A percentile compares a stretch with the other conserved stretches of the same genome.
phyloP scores from a whole-genome alignment of 202 grass and related monocot species.

The Zizania palustris region DNA sequence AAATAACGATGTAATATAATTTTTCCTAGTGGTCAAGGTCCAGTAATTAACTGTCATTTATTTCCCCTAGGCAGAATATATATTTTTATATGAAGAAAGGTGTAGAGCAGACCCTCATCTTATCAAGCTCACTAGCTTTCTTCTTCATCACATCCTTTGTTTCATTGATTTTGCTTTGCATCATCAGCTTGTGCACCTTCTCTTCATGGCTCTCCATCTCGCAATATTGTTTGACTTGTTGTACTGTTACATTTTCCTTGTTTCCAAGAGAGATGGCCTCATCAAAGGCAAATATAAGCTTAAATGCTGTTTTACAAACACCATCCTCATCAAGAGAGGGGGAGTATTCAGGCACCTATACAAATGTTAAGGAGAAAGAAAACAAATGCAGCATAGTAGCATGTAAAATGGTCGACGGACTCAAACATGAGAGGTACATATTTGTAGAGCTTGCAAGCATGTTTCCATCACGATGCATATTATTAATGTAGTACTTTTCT shows the following conservation, averaged over 20 bases:
- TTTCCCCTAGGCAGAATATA: not conserved
- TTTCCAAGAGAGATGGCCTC: slow-evolving; percentile 80
- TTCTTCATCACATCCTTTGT: slow-evolving; percentile 77
- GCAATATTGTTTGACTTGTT: slow-evolving; percentile 92
- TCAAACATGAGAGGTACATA: slow-evolving; percentile 21
- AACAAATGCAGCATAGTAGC: not conserved
- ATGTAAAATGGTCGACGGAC: not conserved
- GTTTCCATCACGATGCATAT: not conserved
- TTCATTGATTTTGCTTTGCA: slow-evolving; percentile 79
- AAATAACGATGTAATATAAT: not conserved
- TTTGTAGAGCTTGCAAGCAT: not conserved
- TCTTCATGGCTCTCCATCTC: slow-evolving; percentile 91
- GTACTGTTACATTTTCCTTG: slow-evolving; percentile 78
- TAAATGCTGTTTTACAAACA: slow-evolving; percentile 65
- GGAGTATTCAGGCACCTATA: slow-evolving; percentile 77
- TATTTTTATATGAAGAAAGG: slow-evolving; percentile 17
- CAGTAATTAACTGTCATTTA: not conserved
- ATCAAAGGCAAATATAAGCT: slow-evolving; percentile 88
- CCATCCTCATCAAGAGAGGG: slow-evolving; percentile 81
- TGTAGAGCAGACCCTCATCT: slow-evolving; percentile 58
- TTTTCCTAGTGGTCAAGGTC: not conserved
- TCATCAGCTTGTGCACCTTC: slow-evolving; percentile 69
- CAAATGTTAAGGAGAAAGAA: slow-evolving; percentile 55
- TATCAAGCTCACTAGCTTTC: slow-evolving; percentile 80
- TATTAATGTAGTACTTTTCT: not conserved